Base-by-base conservation (phyloP, 306 rosid species). In the Hippophae gyantsensis region DNA sequence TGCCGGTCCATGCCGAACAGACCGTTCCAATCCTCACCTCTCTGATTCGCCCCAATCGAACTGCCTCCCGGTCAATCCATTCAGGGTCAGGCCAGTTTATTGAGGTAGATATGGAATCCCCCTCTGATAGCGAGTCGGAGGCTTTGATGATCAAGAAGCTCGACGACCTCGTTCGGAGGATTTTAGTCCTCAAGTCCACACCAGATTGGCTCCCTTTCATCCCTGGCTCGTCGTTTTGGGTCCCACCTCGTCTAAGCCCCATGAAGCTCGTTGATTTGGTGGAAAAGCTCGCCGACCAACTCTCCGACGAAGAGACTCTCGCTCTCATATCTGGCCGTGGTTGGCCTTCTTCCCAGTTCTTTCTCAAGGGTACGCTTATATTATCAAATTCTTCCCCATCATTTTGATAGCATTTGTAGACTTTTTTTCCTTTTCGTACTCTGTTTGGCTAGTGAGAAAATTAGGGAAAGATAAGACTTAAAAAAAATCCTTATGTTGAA, bases 211-310 rank as follows among this genome's bases (percentile, higher is more conserved):
- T 89, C 0, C 97, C 97, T 40, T 89, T 89, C 48, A 79, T 79
- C 0, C 97, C 97, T 1, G 93, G 97, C 0, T 83, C 89, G 27
- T 89, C 97, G 0, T 89, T 89, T 74, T 89, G 97, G 97, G 97
- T 89, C 69, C 95, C 97, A 7, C 97, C 97, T 0, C 76, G 85
- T 0, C 79, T 72, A 0, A 8, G 59, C 6, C 70, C 72, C 0
- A 13, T 75, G 6, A 79, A 76, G 49, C 77, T 84, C 11, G 62
- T 67, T 11, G 75, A 82, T 52, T 69, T 89, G 62, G 76, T 84
- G 0, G 75, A 78, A 1, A 80, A 65, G 7, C 42, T 81, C 46
- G 42, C 77, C 9, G 67, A 69, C n/a, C 70, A 47, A 9, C 69
- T 67, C 48, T 42, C 72, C 23, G 63, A 63, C 5, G 86, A 82